Conservation (phyloP, 2,329 filamentous ascomycete species). For the Plectosphaerella cucumerina region DNA sequence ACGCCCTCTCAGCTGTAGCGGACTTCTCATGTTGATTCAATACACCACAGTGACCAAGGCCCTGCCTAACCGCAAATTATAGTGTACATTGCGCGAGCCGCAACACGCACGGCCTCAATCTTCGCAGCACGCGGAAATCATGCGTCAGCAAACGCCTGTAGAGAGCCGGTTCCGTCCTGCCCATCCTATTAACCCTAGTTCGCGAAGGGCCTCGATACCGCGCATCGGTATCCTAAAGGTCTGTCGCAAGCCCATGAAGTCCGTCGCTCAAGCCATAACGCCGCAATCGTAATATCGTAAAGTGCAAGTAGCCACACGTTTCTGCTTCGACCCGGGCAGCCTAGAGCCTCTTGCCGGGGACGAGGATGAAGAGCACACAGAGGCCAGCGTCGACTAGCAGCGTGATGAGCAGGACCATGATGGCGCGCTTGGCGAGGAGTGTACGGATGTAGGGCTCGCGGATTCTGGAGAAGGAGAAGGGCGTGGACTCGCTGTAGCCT, state of each 20-base stretch:
- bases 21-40: background rate
- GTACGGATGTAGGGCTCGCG: conserved; percentile 87
- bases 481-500: conserved; percentile 95
- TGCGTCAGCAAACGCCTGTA: background rate
- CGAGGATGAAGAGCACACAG: conserved; percentile 87
- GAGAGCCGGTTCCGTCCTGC: background rate
- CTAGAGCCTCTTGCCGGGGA: conserved; percentile 80
- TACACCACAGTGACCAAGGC: too few relatives aligned
- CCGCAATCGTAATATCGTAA: conserved; percentile 10
- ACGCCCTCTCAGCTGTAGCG: background rate
- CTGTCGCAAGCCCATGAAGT: background rate
- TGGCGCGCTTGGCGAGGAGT: conserved; percentile 76
- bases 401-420: conserved; percentile 76
- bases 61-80: too few relatives aligned
- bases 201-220: background rate
- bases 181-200: background rate
- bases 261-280: conserved; percentile 8
- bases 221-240: background rate
- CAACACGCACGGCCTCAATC: too few relatives aligned
- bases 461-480: conserved; percentile 84
- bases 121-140: too few relatives aligned
- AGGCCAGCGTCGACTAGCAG: conserved; percentile 74
- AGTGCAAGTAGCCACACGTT: background rate
- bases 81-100: too few relatives aligned
- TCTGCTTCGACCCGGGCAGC: background rate